A percentile compares a stretch with the other conserved stretches of the same genome.
phyloP scores from a whole-genome alignment of 768 basidiomycete genomes.

The Leccinum boreale region DNA sequence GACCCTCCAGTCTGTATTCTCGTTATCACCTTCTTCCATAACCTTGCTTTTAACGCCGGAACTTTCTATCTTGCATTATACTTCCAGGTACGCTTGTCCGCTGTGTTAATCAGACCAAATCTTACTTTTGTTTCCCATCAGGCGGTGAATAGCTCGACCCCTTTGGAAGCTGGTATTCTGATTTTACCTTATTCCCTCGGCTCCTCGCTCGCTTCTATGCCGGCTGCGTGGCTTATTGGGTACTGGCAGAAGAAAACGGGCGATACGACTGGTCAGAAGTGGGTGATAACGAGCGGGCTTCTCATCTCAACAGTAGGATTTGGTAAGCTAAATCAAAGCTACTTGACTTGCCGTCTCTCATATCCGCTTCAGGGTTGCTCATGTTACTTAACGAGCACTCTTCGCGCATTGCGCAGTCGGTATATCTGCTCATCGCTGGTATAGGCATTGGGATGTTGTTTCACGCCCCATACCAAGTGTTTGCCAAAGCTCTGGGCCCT shows the following conservation, averaged over 20 bases:
- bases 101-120: neutral
- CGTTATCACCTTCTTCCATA: slow-evolving; percentile 72
- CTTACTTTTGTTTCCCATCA: slow-evolving; percentile 26
- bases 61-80: slow-evolving; percentile 85
- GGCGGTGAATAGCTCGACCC: slow-evolving; percentile 71
- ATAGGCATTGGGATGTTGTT: slow-evolving; percentile 81
- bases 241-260: slow-evolving; percentile 55
- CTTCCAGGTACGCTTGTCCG: slow-evolving; percentile 57
- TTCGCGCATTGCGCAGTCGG: slow-evolving; percentile 39
- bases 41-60: slow-evolving; percentile 78
- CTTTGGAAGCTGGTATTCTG: slow-evolving; percentile 67
- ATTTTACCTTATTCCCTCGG: slow-evolving; percentile 84
- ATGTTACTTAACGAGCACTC: slow-evolving; percentile 57
- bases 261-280: slow-evolving; percentile 63
- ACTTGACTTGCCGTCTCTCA: slow-evolving; percentile 6
- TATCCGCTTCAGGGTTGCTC: slow-evolving; percentile 55
- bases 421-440: slow-evolving; percentile 71
- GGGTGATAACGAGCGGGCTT: slow-evolving; percentile 61
- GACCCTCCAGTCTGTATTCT: slow-evolving; percentile 55
- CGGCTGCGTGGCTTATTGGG: slow-evolving; percentile 79
- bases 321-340: slow-evolving; percentile 42
- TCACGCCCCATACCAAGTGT: slow-evolving; percentile 82
- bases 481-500: slow-evolving; percentile 61
- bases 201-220: slow-evolving; percentile 81
- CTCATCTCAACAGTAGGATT: slow-evolving; percentile 68